Conservation (phyloP, 805 yeast species). For the Candida sonorensis region DNA sequence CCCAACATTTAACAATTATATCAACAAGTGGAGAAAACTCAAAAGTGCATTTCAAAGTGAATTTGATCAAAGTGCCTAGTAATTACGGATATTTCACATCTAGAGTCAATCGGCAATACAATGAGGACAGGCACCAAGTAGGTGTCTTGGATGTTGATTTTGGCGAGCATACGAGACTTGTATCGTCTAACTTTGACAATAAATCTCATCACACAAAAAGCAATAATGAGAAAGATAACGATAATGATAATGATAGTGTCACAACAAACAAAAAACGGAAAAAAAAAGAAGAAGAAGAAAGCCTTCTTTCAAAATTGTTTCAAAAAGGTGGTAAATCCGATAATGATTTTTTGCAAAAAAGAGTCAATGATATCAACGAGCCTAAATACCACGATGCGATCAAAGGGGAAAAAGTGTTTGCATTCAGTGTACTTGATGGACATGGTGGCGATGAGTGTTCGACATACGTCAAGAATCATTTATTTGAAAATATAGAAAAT, state of each 20-base stretch:
- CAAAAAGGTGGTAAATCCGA: background rate
- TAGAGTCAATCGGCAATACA: constrained; percentile 67
- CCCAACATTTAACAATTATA: constrained; percentile 24
- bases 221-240: too few relatives aligned
- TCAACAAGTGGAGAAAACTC: constrained; percentile 14
- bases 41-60: constrained; percentile 37
- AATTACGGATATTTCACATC: constrained; percentile 75
- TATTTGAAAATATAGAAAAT: constrained; percentile 48
- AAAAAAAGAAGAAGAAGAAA: too few relatives aligned
- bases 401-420: constrained; percentile 39
- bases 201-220: too few relatives aligned
- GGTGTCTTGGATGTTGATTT: constrained; percentile 29
- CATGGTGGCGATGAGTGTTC: constrained; percentile 87
- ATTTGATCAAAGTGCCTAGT: constrained; percentile 57
- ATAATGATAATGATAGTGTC: too few relatives aligned
- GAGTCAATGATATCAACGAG: constrained; percentile 1
- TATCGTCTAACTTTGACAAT: too few relatives aligned
- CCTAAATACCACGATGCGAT: constrained; percentile 11
- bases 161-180: too few relatives aligned
- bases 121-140: constrained; percentile 78
- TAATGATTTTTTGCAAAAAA: constrained; percentile 1
- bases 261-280: too few relatives aligned
- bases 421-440: constrained; percentile 82
- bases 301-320: too few relatives aligned
- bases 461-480: constrained; percentile 44